Evolutionary conservation across 2,329 filamentous ascomycete genomes (phyloP).

Genomic region (Westerdykella sp.): DNA sequence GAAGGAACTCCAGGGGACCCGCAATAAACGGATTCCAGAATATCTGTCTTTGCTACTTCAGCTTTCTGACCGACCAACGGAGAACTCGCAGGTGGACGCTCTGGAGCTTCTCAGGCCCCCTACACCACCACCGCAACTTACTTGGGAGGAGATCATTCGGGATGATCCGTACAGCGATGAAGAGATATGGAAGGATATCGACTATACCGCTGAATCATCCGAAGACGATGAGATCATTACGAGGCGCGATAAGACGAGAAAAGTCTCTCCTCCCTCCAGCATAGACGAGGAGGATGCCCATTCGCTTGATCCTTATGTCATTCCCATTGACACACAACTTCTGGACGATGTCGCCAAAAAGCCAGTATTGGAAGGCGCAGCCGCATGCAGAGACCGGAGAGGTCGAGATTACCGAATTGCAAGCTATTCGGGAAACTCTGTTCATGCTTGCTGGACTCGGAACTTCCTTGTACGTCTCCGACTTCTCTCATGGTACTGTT

Average conservation of each 20-base stretch:
- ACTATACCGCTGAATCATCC: constrained; percentile 60
- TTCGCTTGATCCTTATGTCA: constrained; percentile 30
- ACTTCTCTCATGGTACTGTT: constrained; percentile 24
- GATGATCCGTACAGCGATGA: constrained; percentile 69
- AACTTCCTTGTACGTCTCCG: constrained; percentile 60
- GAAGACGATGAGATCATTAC: constrained; percentile 48
- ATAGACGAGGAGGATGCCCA: constrained; percentile 33
- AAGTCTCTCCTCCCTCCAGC: constrained; percentile 32
- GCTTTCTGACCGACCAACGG: constrained; percentile 72
- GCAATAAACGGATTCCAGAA: constrained; percentile 68
- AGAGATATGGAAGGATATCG: constrained; percentile 63
- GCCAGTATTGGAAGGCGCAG: constrained; percentile 44
- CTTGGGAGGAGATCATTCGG: constrained; percentile 72
- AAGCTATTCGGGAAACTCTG: constrained; percentile 68
- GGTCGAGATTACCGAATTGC: constrained; percentile 58
- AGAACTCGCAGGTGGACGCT: constrained; percentile 60
- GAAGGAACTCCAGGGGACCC: constrained; percentile 50
- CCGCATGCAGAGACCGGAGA: constrained; percentile 9
- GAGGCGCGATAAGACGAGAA: constrained; percentile 13
- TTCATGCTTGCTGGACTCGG: constrained; percentile 79
- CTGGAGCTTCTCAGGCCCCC: constrained; percentile 52
- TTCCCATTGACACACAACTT: constrained; percentile 15
- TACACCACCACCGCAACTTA: constrained; percentile 48
- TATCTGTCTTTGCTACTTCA: constrained; percentile 70
- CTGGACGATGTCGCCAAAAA: constrained; percentile 39